Percentiles rank a stretch among this genome's conserved stretches.
phyloP scores from a whole-genome alignment of 306 rosid species.

The Vigna hirtella region DNA sequence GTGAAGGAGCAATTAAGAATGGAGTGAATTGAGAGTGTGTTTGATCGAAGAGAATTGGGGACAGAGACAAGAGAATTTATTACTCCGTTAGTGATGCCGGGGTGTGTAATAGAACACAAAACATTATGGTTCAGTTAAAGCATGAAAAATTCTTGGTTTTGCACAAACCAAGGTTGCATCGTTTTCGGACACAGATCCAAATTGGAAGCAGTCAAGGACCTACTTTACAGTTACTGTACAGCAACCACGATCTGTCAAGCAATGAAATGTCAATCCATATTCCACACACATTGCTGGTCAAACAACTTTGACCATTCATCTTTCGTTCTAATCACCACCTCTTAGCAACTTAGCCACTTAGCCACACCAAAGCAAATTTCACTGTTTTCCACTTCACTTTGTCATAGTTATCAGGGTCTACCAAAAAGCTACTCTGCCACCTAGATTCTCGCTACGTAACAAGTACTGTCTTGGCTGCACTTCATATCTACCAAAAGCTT shows the following conservation, averaged over 20 bases:
- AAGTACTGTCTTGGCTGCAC: conserved; percentile 19
- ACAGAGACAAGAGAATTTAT: conserved; percentile 20
- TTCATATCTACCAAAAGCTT: conserved; percentile 26
- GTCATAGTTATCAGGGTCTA: conserved; percentile 40
- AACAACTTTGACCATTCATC: conserved; percentile 38
- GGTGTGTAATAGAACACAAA: neutral
- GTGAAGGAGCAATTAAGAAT: too few species aligned
- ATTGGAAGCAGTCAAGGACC: conserved; percentile 37
- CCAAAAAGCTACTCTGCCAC: conserved; percentile 35
- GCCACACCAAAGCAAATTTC: neutral
- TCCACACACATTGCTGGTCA: conserved; percentile 24
- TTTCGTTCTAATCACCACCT: conserved; percentile 8
- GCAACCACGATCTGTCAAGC: conserved; percentile 37
- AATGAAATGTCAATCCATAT: conserved; percentile 35
- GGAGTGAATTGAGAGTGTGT: too few species aligned
- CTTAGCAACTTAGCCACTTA: too few species aligned
- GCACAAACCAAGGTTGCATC: conserved; percentile 35
- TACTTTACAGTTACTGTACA: conserved; percentile 39
- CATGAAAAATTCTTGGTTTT: conserved; percentile 16
- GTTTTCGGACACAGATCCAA: conserved; percentile 21
- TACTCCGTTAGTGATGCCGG: conserved; percentile 26
- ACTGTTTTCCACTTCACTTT: conserved; percentile 39
- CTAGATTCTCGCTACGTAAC: conserved; percentile 49
- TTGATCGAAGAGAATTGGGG: neutral
- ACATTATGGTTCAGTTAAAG: neutral